These are phyloP conservation scores for Trametes hirsuta DNA, from an alignment of 1,284 basidiomycete species.

Conservation along the genomic window DNA sequence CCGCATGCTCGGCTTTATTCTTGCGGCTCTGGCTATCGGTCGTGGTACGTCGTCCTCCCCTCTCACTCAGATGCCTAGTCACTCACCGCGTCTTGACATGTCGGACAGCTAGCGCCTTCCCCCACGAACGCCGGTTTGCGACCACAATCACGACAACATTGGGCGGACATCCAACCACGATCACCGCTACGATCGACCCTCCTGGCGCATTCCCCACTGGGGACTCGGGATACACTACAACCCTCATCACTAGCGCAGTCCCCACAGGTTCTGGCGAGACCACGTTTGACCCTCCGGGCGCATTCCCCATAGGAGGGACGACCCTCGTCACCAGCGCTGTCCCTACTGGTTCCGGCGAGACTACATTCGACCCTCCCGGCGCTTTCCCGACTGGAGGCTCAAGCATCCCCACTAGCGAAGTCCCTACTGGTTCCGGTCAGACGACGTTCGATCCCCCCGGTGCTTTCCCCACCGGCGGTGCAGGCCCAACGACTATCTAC, in stretches of 20 bases:
- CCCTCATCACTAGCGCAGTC: not conserved
- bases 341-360: not conserved
- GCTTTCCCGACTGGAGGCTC: not conserved
- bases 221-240: no score
- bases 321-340: not conserved
- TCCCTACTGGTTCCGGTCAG: no score
- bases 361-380: no score
- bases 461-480: no score
- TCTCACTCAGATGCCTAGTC: no score
- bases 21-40: not conserved
- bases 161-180: not conserved
- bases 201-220: not conserved
- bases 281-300: no score
- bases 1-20: not conserved
- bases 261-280: not conserved
- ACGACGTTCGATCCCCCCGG: not conserved
- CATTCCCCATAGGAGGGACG: not conserved
- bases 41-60: not conserved
- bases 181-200: not conserved
- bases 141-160: not conserved
- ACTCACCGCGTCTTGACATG: not conserved
- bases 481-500: no score
- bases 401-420: no score
- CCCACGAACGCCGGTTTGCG: not conserved
- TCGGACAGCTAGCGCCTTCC: not conserved